Base-by-base conservation (phyloP, 129 eudicot genomes). In the Pseudognaphalium luteoalbum region DNA sequence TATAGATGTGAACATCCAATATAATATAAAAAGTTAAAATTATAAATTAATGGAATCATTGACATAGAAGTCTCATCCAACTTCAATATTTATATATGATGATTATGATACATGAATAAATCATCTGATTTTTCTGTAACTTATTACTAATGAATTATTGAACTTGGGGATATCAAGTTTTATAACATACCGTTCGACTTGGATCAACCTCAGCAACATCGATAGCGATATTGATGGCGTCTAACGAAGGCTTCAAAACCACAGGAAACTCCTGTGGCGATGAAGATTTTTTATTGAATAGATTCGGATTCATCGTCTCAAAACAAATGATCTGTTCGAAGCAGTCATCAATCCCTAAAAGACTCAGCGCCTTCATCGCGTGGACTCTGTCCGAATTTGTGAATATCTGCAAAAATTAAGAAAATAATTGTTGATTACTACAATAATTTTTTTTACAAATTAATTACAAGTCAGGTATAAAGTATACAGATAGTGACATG, bases 351-450 rank as follows among this genome's bases (percentile, higher is more conserved):
- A 94, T 84, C 67, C 96, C 97, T 0, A 94, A 84, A 20, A 91
- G 96, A 76, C 78, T 85, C 75, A 94, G 78, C 29, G 83, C 96
- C 82, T 88, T 94, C 41, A 52, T 84, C n/a, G 98, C 97, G 35
- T 94, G 98, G n/a, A 74, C 71, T 32, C 81, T 56, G 54, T 94
- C 98, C 15, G 98, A 94, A 76, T 94, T 94, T 7, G 98, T 94
- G 58, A 94, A 94, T 47, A 94, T 87, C 98, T 94, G 29, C 28
- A 7, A 57, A 57, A 1, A 19, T 2, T 6, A 20, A 7, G 5
- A 21, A 19, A 0, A 57, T 6, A 62, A 8, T 11, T 62, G 28
- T 15, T 9, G 6, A 28, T 22, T 14, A n/a, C n/a, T n/a, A n/a
- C n/a, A n/a, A n/a, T n/a, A n/a, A n/a, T 11, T 7, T 1, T 12